phyloP scores from a whole-genome alignment of 768 basidiomycete species.

The Boletus patriciae region DNA sequence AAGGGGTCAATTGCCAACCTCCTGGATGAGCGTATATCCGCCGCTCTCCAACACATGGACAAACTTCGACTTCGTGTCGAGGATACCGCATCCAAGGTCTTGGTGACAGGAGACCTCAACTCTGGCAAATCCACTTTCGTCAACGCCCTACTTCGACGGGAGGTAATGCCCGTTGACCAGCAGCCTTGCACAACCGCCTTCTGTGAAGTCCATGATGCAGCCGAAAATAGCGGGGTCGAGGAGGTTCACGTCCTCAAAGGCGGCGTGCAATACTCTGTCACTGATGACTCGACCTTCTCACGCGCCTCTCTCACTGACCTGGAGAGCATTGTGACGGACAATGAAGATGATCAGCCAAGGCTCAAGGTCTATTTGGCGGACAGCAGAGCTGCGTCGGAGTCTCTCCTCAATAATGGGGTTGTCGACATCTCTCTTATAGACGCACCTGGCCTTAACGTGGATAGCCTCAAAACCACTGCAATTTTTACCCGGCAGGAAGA shows the following conservation, averaged over 20 bases:
- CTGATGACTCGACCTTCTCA: slow-evolving; percentile 76
- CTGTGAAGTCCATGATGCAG: slow-evolving; percentile 92
- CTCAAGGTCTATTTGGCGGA: slow-evolving; percentile 91
- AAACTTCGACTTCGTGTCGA: slow-evolving; percentile 83
- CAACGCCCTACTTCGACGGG: slow-evolving; percentile 86
- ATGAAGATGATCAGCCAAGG: slow-evolving; percentile 57
- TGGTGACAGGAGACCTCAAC: slow-evolving; percentile 97
- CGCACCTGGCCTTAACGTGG: slow-evolving; percentile 95
- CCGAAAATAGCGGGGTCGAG: slow-evolving; percentile 76
- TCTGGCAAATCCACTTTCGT: slow-evolving; percentile 99
- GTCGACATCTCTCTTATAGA: slow-evolving; percentile 99
- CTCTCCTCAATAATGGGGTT: slow-evolving; percentile 90
- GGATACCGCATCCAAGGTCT: slow-evolving; percentile 92
- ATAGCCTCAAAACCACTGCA: slow-evolving; percentile 91
- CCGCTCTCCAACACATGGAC: slow-evolving; percentile 75
- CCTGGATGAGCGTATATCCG: slow-evolving; percentile 77
- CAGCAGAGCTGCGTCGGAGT: slow-evolving; percentile 71
- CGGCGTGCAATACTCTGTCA: slow-evolving; percentile 62
- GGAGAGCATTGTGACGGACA: slow-evolving; percentile 68
- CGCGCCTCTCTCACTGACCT: slow-evolving; percentile 66
- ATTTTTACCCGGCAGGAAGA: slow-evolving; percentile 95
- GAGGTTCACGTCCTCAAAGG: slow-evolving; percentile 84
- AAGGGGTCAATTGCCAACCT: slow-evolving; percentile 91
- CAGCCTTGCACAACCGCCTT: slow-evolving; percentile 98
- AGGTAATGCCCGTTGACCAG: slow-evolving; percentile 96